These are phyloP conservation scores for Auricularia auricula-judae DNA, from an alignment of 768 basidiomycete genomes.

Conservation along the genomic window DNA sequence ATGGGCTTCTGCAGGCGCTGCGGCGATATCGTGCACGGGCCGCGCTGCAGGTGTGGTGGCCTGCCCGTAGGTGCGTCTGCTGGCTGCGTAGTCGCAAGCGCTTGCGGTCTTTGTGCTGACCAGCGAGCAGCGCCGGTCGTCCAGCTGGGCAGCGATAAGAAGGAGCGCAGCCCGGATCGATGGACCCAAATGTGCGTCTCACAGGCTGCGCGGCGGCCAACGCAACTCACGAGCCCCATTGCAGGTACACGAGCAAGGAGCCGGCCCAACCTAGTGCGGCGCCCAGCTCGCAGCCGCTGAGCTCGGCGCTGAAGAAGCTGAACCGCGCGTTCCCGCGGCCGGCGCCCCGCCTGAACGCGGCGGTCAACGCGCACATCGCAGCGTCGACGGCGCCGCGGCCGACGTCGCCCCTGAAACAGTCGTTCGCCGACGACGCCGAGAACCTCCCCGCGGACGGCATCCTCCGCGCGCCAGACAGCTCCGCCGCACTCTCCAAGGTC, in stretches of 20 bases:
- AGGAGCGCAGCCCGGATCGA: conserved; percentile 38
- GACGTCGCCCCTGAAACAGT: conserved; percentile 46
- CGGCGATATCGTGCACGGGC: conserved; percentile 64
- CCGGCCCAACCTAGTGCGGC: not conserved
- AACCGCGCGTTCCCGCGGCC: conserved; percentile 33
- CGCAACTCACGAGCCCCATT: not conserved
- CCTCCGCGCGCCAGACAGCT: conserved; percentile 42
- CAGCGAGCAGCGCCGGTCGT: not conserved
- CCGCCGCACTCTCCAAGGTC: conserved; percentile 57
- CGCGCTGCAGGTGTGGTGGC: conserved; percentile 74
- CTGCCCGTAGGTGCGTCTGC: conserved; percentile 56
- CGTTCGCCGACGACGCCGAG: conserved; percentile 13
- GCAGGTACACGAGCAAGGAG: conserved; percentile 11
- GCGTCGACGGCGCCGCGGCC: conserved; percentile 40
- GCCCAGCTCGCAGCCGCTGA: conserved; percentile 14
- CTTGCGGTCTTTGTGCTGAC: not conserved
- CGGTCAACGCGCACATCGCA: conserved; percentile 47
- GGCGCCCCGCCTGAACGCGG: conserved; percentile 20
- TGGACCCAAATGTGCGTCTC: conserved; percentile 67
- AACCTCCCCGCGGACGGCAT: conserved; percentile 38
- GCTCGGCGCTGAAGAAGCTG: conserved; percentile 24
- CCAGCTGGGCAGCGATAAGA: conserved; percentile 45
- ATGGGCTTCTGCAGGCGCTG: conserved; percentile 86
- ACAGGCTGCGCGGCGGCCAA: not conserved
- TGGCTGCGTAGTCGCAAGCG: not conserved